phyloP scores from a whole-genome alignment of 1,139 yeast species.

The Candida sp. region DNA sequence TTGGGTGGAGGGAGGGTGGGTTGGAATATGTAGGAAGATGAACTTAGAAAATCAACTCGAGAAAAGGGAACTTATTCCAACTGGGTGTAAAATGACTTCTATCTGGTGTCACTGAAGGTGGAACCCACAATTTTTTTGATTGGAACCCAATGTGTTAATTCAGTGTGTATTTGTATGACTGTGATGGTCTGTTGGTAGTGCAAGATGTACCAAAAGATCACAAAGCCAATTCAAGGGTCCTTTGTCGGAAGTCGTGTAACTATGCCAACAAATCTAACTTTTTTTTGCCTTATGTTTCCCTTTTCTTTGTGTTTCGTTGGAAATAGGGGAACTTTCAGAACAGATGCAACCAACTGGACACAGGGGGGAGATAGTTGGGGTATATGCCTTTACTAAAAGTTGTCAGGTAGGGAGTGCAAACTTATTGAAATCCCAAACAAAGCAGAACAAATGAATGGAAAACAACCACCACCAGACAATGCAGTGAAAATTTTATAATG shows the following conservation, averaged over 20 bases:
- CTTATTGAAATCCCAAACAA: neutral
- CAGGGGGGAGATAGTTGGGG: neutral
- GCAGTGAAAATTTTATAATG: neutral
- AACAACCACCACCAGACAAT: neutral
- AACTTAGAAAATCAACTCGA: neutral
- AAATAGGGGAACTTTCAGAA: neutral
- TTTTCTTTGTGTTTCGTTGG: neutral
- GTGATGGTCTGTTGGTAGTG: neutral
- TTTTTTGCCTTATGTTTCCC: neutral
- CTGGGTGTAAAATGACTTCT: too few relatives aligned
- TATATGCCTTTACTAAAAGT: neutral
- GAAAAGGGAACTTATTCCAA: too few relatives aligned
- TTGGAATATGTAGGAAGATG: neutral
- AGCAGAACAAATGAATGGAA: neutral
- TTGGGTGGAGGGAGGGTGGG: neutral
- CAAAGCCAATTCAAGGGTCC: conserved; percentile 4
- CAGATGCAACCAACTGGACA: neutral
- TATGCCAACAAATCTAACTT: neutral
- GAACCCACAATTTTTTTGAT: neutral
- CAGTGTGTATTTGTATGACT: neutral
- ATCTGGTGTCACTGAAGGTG: too few relatives aligned
- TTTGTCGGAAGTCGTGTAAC: neutral
- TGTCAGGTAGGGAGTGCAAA: neutral
- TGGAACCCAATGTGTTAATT: neutral
- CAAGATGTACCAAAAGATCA: neutral